phyloP scores from a whole-genome alignment of 2,329 filamentous ascomycete species.

The Botrytis sinoallii region DNA sequence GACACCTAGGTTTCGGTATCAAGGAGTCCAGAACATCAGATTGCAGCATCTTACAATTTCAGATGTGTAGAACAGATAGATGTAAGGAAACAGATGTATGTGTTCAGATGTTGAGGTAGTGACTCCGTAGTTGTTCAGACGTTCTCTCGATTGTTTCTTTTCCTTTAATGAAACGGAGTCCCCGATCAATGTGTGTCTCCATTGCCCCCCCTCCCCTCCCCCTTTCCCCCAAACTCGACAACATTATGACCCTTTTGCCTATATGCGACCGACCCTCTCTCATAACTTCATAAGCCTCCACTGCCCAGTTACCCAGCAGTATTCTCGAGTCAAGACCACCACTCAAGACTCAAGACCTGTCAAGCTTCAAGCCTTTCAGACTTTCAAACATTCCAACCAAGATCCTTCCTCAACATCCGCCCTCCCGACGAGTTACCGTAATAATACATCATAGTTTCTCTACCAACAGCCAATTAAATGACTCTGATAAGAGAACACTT shows the following conservation, averaged over 20 bases:
- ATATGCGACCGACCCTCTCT: background rate
- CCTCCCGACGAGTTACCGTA: background rate
- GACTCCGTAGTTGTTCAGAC: background rate
- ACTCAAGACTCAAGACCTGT: background rate
- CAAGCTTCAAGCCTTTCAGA: background rate
- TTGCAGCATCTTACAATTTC: background rate
- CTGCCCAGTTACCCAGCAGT: background rate
- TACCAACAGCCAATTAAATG: background rate
- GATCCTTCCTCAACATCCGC: background rate
- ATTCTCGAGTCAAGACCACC: background rate
- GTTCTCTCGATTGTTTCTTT: background rate
- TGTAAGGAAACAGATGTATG: background rate
- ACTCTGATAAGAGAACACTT: constrained; percentile 1
- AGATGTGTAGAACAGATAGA: background rate
- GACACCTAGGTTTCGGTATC: background rate
- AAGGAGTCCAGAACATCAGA: background rate
- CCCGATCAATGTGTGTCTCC: background rate
- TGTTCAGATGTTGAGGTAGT: background rate
- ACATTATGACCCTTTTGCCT: background rate
- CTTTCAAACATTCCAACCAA: background rate
- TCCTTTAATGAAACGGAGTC: constrained; percentile 1
- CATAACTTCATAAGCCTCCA: background rate
- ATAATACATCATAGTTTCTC: background rate
- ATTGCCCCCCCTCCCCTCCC: background rate
- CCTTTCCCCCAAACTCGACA: background rate